Conservation (phyloP, 2,329 filamentous ascomycete species). For the Achaetomium macrosporum region DNA sequence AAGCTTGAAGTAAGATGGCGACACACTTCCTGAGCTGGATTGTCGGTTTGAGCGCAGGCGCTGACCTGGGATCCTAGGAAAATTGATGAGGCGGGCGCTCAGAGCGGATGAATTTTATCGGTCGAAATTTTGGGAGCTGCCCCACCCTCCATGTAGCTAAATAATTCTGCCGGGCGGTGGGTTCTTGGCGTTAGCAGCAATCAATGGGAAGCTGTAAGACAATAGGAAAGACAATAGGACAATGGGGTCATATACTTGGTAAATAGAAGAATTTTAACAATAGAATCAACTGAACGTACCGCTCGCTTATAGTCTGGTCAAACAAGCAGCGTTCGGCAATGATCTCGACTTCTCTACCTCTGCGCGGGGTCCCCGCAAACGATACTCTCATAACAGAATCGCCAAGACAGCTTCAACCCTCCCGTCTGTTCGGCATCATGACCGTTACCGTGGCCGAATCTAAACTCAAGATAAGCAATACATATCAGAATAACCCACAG, state of each 20-base stretch:
- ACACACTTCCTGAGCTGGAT: not conserved
- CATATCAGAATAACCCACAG: not conserved
- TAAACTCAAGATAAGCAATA: conserved; percentile 5
- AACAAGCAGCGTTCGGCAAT: not conserved
- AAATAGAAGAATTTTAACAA: not conserved
- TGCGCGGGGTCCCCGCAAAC: no score
- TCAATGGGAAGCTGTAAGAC: not conserved
- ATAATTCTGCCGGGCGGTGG: conserved; percentile 25
- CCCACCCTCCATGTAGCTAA: conserved; percentile 19
- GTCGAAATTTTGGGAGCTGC: conserved; percentile 26
- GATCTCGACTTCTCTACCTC: no score
- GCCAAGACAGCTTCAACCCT: not conserved
- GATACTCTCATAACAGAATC: not conserved
- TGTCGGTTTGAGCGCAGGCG: conserved; percentile 1
- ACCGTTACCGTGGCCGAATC: not conserved
- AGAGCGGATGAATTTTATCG: conserved; percentile 26
- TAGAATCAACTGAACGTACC: not conserved
- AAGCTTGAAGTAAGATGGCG: not conserved
- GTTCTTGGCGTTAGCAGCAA: not conserved
- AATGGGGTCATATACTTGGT: no score
- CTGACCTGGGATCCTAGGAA: conserved; percentile 14
- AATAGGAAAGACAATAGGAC: not conserved
- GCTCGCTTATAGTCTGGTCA: not conserved
- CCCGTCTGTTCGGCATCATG: not conserved
- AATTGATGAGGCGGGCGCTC: conserved; percentile 21